Evolutionary conservation across 1,284 basidiomycete species (phyloP), one percentile per base, ranked within the genome.

Genomic region (Leccinum glutinopallens): DNA sequence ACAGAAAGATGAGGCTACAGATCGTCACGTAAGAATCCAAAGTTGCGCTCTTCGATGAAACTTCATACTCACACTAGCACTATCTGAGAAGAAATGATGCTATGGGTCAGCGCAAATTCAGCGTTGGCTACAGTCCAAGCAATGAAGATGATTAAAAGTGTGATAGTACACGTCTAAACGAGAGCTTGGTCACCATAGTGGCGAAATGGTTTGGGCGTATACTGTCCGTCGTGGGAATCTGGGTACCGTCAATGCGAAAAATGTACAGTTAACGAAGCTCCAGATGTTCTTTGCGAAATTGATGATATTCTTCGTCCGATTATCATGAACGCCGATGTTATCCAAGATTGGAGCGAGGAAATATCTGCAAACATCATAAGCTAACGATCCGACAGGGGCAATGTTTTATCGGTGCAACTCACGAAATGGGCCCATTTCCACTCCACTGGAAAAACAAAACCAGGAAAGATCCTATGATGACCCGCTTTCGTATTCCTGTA

Each of bases 381-480:
- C 1, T 1, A 35, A 17, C 3, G 37, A 12, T 8, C 1, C 2
- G 9, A 7, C 25, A n/a, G 3, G 7, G 3, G 2, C 15, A 3
- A 56, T 39, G 5, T 5, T 4, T 9, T 13, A 29, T 17, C 6
- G 0, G 3, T 8, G 5, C 8, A n/a, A 8, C 67, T 19, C 25
- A 70, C 71, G 49, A 57, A 49, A 62, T 62, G 6, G 72, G 41
- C 37, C 61, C 63, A 22, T 37, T 5, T 2, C 69, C 69, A 17
- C 71, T 59, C 69, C 83, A 87, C 65, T 84, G 82, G 5, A 79
- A 81, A 33, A 77, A 81, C 58, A 87, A 68, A 9, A 81, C 85
- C 39, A 86, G 55, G 53, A 69, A 67, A 2, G 53, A 54, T 49
- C 65, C 53, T 5, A 69, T 39, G 4, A 60, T 55, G 10, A 63